A percentile compares a stretch with the other conserved stretches of the same genome.
Conservation (phyloP, 306 rosid species). For the Quercus gilva region DNA sequence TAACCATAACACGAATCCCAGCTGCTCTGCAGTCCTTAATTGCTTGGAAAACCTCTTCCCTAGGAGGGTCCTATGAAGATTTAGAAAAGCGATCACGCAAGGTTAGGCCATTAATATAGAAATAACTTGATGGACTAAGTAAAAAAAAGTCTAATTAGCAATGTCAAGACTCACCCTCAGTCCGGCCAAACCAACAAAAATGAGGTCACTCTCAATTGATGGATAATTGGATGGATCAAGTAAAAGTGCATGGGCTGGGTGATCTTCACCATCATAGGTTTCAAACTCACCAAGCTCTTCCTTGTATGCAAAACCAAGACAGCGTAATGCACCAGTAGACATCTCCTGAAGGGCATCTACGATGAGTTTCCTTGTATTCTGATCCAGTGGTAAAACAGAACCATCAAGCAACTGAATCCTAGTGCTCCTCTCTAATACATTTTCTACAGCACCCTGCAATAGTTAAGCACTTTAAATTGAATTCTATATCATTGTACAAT, state of each 20-base stretch:
- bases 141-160: conserved; percentile 3
- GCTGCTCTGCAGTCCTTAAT: conserved; percentile 92
- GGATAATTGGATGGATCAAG: conserved; percentile 84
- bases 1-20: conserved; percentile 93
- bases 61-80: conserved; percentile 77
- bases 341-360: conserved; percentile 71
- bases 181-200: conserved; percentile 86
- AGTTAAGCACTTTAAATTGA: conserved; percentile 7
- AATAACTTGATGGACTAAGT: not conserved
- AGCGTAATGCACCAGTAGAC: conserved; percentile 87
- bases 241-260: conserved; percentile 84
- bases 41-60: conserved; percentile 82
- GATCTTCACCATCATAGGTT: conserved; percentile 72
- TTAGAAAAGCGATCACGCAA: conserved; percentile 17
- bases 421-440: conserved; percentile 77
- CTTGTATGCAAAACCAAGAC: conserved; percentile 95
- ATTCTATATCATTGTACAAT: not conserved
- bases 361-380: conserved; percentile 47
- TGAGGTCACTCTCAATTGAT: conserved; percentile 71
- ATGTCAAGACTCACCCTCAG: conserved; percentile 66
- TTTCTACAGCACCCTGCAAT: conserved; percentile 87
- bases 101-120: conserved; percentile 16
- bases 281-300: conserved; percentile 54
- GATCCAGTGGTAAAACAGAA: conserved; percentile 55
- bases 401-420: conserved; percentile 74